Conservation (phyloP, 768 basidiomycete species). For the Saitozyma podzolica region DNA sequence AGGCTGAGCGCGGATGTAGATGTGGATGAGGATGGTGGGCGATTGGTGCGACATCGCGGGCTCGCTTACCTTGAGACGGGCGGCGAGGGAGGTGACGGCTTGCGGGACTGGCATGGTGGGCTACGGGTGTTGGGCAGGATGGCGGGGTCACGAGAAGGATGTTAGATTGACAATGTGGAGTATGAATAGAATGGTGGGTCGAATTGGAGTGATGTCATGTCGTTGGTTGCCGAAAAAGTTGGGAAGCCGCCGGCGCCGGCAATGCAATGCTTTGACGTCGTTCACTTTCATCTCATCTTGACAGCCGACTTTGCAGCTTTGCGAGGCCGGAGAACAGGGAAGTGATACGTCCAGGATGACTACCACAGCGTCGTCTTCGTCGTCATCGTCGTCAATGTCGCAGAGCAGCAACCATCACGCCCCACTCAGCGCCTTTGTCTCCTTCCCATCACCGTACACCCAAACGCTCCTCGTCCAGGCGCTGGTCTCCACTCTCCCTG, state of each 20-base stretch:
- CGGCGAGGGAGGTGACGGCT: conserved; percentile 20
- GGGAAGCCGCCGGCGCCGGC: background rate
- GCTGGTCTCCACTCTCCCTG: conserved; percentile 50
- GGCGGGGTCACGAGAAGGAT: background rate
- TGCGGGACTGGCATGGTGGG: conserved; percentile 4
- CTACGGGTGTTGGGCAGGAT: background rate
- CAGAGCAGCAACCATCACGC: background rate
- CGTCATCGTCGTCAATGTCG: too few relatives aligned
- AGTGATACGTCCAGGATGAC: too few relatives aligned
- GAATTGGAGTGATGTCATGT: background rate
- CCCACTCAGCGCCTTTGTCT: conserved; percentile 55
- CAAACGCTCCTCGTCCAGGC: conserved; percentile 58
- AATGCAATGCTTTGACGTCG: background rate
- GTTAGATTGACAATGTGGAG: background rate
- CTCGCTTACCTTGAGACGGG: conserved; percentile 24
- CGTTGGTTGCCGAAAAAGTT: background rate
- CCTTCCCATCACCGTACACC: conserved; percentile 65
- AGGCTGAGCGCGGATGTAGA: background rate
- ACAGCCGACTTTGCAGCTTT: too few relatives aligned
- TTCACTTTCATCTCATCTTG: too few relatives aligned
- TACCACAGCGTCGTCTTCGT: too few relatives aligned
- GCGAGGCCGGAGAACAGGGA: too few relatives aligned
- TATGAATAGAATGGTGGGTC: too few relatives aligned
- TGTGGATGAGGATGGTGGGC: background rate
- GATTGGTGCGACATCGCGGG: conserved; percentile 1